Base-by-base conservation (phyloP, 176 grass and related monocot genomes). In the Chrysopogon serrulatus region DNA sequence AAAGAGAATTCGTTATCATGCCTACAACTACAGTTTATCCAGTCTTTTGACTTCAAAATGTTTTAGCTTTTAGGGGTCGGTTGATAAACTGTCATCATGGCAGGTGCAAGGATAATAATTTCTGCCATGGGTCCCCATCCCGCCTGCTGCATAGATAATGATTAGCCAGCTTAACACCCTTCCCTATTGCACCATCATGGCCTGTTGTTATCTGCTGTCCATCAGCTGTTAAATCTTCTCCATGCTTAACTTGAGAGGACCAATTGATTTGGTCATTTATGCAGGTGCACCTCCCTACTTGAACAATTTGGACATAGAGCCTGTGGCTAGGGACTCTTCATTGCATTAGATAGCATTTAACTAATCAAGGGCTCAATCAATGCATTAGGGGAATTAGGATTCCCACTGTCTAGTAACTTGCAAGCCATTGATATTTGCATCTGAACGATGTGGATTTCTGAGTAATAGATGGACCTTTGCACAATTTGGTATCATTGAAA, bases 21-120 rank as follows among this genome's bases (percentile, higher is more conserved):
- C 77, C 76, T 59, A 68, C 27, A 48, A 78, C 54, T 59, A 68
- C 27, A 48, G 73, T 54, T 59, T 74, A 79, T 87, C 68, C 43
- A 70, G 15, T 74, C 68, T 90, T 83, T 90, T 63, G 68, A 90
- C 80, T 84, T 79, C 48, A 79, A 87, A 83, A 84, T 74, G 48
- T 27, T 74, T 33, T 47, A 60, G 68, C 80, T 80, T 79, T 83
- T 87, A 43, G 21, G 61, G 26, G 27, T 75, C 28, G 68, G 70
- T 80, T 70, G 51, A 77, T 87, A 87, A 84, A 90, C 75, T 90
- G 84, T 90, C 80, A 84, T 84, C 75, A 87, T 87, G 69, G 71
- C 68, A 62, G 84, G 40, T 73, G 80, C 34, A 51, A 69, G 65
- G 48, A 54, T 79, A 79, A 53, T 76, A 74, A 35, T 87, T 69